phyloP scores from a whole-genome alignment of 2,329 filamentous ascomycete species.

The Botrytis hyacinthi region DNA sequence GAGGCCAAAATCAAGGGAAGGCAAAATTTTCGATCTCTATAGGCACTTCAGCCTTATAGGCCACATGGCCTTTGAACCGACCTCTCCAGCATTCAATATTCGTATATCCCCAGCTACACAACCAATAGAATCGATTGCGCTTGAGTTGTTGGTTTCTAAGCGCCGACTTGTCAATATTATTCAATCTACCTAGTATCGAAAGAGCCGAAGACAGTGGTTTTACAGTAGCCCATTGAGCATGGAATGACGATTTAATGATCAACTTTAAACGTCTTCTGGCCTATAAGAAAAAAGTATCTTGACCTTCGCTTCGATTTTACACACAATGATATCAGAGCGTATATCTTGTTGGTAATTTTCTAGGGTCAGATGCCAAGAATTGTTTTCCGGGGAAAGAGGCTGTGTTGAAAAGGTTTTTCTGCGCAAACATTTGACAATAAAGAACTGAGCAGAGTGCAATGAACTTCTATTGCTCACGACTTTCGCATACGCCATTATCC shows the following conservation, averaged over 20 bases:
- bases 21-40: background rate
- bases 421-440: background rate
- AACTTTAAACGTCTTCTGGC: background rate
- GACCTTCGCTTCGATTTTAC: background rate
- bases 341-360: background rate
- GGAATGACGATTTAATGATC: background rate
- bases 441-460: background rate
- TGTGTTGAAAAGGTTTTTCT: slow-evolving; percentile 1
- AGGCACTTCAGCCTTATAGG: slow-evolving; percentile 10
- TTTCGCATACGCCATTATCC: background rate
- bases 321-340: background rate
- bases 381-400: background rate
- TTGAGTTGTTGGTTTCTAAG: background rate
- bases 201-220: background rate
- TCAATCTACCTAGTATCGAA: background rate
- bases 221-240: background rate
- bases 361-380: background rate
- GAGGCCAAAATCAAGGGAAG: background rate
- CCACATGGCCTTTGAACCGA: background rate
- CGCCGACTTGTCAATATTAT: background rate
- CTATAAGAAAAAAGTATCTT: background rate
- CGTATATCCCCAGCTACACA: background rate
- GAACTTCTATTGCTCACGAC: background rate
- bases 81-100: slow-evolving; percentile 5
- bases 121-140: background rate